Percentiles rank a stretch among this genome's conserved stretches.
Conservation (phyloP, 2,329 filamentous ascomycete species). For the Pleomassaria siparia region DNA sequence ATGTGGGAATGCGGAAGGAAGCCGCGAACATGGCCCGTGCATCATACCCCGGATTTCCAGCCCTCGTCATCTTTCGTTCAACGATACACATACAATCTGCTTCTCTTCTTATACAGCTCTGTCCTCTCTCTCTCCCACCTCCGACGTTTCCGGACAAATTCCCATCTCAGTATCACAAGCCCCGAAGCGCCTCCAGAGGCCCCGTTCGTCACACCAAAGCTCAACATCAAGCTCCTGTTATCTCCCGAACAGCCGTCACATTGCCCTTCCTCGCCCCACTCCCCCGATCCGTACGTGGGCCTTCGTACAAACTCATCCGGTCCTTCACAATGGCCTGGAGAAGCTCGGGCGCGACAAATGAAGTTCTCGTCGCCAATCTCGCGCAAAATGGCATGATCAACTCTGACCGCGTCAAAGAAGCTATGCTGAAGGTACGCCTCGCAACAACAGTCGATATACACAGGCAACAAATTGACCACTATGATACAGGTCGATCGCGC, state of each 20-base stretch:
- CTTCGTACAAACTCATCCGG: conserved; percentile 6
- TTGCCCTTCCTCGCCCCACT: conserved; percentile 22
- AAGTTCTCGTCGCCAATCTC: conserved; percentile 76
- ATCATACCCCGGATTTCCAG: conserved; percentile 15
- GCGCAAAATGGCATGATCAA: conserved; percentile 71
- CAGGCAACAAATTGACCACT: background rate
- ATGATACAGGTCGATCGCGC: conserved; percentile 74
- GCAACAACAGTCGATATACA: background rate
- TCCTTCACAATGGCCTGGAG: conserved; percentile 79
- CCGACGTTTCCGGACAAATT: background rate
- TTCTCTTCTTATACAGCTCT: background rate
- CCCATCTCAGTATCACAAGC: background rate
- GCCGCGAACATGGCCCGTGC: conserved; percentile 3
- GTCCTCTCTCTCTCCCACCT: background rate
- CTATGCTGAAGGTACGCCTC: conserved; percentile 68
- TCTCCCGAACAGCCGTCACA: conserved; percentile 11
- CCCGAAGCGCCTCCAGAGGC: background rate
- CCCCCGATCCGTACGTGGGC: conserved; percentile 21
- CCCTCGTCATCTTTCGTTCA: no score
- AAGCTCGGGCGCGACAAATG: conserved; percentile 74
- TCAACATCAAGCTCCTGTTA: background rate
- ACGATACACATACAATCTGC: no score
- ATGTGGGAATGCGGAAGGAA: background rate
- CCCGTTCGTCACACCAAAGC: background rate
- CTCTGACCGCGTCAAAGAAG: conserved; percentile 70